Evolutionary conservation across 176 grass and related monocot genomes (phyloP).

Genomic region (Triticum timopheevii): DNA sequence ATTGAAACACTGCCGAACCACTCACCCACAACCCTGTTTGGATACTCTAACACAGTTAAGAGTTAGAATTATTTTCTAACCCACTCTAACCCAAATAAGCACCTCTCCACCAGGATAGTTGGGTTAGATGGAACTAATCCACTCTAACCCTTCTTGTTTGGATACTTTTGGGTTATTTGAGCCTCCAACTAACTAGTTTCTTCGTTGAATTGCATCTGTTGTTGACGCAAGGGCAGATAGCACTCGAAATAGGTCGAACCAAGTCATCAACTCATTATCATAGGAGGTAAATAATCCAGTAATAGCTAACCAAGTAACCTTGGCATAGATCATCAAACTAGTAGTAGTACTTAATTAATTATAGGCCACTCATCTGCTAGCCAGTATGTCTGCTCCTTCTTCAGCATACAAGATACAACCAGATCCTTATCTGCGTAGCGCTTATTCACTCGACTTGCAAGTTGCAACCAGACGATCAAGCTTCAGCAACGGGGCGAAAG

Average conservation of each 20-base stretch:
- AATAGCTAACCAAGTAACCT: constrained; percentile 7
- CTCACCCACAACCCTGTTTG: too few relatives aligned
- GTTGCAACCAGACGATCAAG: constrained; percentile 21
- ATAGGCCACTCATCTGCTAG: constrained; percentile 5
- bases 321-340: background rate
- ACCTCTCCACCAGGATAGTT: too few relatives aligned
- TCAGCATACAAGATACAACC: background rate
- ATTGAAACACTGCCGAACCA: background rate
- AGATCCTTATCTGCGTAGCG: background rate
- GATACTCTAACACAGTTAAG: too few relatives aligned
- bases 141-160: too few relatives aligned
- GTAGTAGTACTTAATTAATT: background rate
- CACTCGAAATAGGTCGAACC: background rate
- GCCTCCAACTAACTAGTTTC: background rate
- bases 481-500: constrained; percentile 47
- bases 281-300: background rate
- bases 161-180: too few relatives aligned
- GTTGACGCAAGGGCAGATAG: background rate
- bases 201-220: constrained; percentile 1
- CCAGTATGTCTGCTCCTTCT: background rate
- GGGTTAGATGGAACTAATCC: too few relatives aligned
- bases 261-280: background rate
- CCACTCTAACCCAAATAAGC: too few relatives aligned
- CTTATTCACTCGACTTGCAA: constrained; percentile 28
- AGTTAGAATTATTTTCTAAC: too few relatives aligned